Percentiles rank a stretch among this genome's conserved stretches.
Conservation (phyloP, 768 basidiomycete genomes). For the Tulasnella sp. region DNA sequence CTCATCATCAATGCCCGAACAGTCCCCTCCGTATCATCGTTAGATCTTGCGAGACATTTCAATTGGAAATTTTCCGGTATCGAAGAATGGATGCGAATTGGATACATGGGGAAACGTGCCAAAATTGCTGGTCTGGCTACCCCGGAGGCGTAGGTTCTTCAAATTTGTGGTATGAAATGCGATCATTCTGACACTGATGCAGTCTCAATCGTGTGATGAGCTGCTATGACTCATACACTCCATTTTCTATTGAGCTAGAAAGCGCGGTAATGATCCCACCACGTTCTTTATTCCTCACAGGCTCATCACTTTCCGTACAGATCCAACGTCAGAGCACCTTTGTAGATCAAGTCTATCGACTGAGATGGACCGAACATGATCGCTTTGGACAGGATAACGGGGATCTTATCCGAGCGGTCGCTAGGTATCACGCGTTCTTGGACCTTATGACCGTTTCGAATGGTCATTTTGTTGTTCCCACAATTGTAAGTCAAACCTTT, state of each 20-base stretch:
- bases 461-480: conserved; percentile 15
- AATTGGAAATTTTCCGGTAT: too few species aligned
- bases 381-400: conserved; percentile 6
- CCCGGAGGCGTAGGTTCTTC: too few species aligned
- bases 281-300: background rate
- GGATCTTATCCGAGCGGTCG: conserved; percentile 7
- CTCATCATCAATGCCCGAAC: too few species aligned
- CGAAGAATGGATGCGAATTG: too few species aligned
- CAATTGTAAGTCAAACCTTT: conserved; percentile 12
- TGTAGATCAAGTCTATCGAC: conserved; percentile 10
- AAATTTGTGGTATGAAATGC: too few species aligned
- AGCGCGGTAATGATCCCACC: conserved; percentile 1
- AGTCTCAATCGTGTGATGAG: conserved; percentile 60
- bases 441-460: conserved; percentile 17
- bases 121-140: too few species aligned
- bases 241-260: conserved; percentile 13
- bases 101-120: too few species aligned
- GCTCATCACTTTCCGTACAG: background rate
- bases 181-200: too few species aligned
- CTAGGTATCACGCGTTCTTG: conserved; percentile 19
- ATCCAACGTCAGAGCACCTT: conserved; percentile 18
- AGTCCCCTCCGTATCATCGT: too few species aligned
- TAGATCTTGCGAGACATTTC: too few species aligned
- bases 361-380: conserved; percentile 15
- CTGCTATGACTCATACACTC: conserved; percentile 63